Evolutionary conservation across 768 basidiomycete genomes (phyloP).

Genomic region (Mycena rosella): DNA sequence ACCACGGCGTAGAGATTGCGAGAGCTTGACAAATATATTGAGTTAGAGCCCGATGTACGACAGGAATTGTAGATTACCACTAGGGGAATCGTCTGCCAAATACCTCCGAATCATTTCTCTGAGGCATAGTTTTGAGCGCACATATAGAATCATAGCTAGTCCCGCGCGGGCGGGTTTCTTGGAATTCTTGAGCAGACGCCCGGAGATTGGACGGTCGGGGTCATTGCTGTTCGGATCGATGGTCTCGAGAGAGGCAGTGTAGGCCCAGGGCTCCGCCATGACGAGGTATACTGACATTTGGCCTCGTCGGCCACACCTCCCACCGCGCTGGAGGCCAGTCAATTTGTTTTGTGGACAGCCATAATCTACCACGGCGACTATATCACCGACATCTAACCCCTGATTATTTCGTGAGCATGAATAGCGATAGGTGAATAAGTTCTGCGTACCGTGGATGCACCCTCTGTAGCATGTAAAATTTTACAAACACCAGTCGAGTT

Average conservation of each 20-base stretch:
- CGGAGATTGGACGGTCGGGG: constrained; percentile 18
- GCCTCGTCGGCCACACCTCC: background rate
- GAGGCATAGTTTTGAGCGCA: background rate
- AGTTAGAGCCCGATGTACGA: too few species aligned
- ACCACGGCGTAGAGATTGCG: background rate
- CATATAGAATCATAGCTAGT: constrained; percentile 5
- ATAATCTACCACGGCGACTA: background rate
- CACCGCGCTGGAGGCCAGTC: background rate
- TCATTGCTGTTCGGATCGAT: background rate
- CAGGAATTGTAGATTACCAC: background rate
- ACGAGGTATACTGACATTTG: background rate
- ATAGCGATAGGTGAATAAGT: too few species aligned
- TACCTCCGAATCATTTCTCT: background rate
- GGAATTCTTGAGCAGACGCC: background rate
- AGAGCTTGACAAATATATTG: background rate
- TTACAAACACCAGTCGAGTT: background rate
- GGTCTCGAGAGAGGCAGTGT: too few species aligned
- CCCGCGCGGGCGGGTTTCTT: constrained; percentile 18
- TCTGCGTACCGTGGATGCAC: constrained; percentile 40
- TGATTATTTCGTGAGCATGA: background rate
- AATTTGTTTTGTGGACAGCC: background rate
- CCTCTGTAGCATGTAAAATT: constrained; percentile 4
- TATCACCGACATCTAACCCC: constrained; percentile 6
- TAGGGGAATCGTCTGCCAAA: background rate
- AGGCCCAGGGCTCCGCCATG: too few species aligned